Evolutionary conservation across 768 basidiomycete species (phyloP).

Genomic region (Melanogaster broomeanus): DNA sequence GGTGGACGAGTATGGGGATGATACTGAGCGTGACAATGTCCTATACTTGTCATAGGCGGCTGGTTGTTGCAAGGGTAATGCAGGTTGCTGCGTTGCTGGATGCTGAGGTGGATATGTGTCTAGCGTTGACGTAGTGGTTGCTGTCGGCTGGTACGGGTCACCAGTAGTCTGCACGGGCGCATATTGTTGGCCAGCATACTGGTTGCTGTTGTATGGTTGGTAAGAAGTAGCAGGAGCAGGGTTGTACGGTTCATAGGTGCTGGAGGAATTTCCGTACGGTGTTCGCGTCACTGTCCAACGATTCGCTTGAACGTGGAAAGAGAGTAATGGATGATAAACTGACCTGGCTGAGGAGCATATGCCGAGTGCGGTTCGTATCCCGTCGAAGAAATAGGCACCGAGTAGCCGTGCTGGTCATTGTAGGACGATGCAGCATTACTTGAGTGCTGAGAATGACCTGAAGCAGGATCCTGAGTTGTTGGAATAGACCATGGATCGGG

Average conservation of each 20-base stretch:
- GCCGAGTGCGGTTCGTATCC: slow-evolving; percentile 22
- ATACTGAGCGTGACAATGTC: slow-evolving; percentile 20
- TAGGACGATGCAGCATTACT: slow-evolving; percentile 16
- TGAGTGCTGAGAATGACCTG: slow-evolving; percentile 14
- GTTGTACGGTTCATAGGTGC: slow-evolving; percentile 28
- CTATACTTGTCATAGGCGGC: slow-evolving; percentile 33
- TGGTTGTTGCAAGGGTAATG: slow-evolving; percentile 19
- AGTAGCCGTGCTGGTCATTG: slow-evolving; percentile 34
- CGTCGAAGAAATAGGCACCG: slow-evolving; percentile 28
- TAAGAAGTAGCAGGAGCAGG: slow-evolving; percentile 16
- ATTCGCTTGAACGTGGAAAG: slow-evolving; percentile 6
- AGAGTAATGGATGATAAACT: slow-evolving; percentile 5
- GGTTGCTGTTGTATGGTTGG: slow-evolving; percentile 14
- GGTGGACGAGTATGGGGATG: slow-evolving; percentile 25
- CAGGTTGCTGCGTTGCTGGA: slow-evolving; percentile 8
- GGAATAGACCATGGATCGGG: slow-evolving; percentile 30
- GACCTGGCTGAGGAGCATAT: slow-evolving; percentile 24
- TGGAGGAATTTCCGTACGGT: slow-evolving; percentile 9
- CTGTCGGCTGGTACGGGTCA: slow-evolving; percentile 39
- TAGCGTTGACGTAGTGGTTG: slow-evolving; percentile 12
- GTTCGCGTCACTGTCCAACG: slow-evolving; percentile 12
- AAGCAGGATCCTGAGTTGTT: slow-evolving; percentile 14
- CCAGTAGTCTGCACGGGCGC: slow-evolving; percentile 16
- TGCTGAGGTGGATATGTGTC: slow-evolving; percentile 23
- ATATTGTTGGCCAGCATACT: slow-evolving; percentile 17